These are phyloP conservation scores for Thielaviopsis musarum DNA, from an alignment of 2,329 filamentous ascomycete genomes.

Conservation along the genomic window DNA sequence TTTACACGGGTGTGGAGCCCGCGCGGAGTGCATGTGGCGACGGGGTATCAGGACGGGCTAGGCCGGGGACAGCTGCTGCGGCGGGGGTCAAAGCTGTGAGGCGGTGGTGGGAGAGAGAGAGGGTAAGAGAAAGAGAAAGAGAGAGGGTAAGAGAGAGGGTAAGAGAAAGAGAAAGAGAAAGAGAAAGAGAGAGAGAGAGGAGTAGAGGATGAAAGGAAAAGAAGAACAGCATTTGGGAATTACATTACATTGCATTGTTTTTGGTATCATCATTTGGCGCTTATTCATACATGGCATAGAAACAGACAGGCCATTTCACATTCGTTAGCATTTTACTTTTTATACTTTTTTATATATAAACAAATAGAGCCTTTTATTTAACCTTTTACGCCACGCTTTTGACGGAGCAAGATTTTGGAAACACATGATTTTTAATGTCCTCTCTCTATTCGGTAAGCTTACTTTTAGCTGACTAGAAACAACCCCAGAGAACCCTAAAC, in stretches of 20 bases:
- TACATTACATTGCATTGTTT: neutral
- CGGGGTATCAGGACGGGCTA: slow-evolving; percentile 37
- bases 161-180: too few relatives aligned
- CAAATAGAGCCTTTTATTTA: neutral
- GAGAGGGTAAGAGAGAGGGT: too few relatives aligned
- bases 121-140: too few relatives aligned
- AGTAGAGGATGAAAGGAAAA: too few relatives aligned
- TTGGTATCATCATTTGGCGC: neutral
- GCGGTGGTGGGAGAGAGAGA: too few relatives aligned
- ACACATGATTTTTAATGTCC: neutral
- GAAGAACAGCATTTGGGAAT: too few relatives aligned
- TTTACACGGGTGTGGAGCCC: slow-evolving; percentile 38
- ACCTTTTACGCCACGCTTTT: too few relatives aligned
- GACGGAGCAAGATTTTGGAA: neutral
- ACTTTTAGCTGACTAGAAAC: too few relatives aligned
- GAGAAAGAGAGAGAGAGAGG: too few relatives aligned
- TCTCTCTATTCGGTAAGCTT: too few relatives aligned
- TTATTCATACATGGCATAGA: neutral
- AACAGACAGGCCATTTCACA: neutral
- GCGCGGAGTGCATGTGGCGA: slow-evolving; percentile 33
- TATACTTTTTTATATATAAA: neutral
- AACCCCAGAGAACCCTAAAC: too few relatives aligned
- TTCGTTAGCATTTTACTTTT: neutral
- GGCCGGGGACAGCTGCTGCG: neutral
- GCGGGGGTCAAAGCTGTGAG: too few relatives aligned